phyloP scores from a whole-genome alignment of 768 basidiomycete species.

The Amanita thiersii region DNA sequence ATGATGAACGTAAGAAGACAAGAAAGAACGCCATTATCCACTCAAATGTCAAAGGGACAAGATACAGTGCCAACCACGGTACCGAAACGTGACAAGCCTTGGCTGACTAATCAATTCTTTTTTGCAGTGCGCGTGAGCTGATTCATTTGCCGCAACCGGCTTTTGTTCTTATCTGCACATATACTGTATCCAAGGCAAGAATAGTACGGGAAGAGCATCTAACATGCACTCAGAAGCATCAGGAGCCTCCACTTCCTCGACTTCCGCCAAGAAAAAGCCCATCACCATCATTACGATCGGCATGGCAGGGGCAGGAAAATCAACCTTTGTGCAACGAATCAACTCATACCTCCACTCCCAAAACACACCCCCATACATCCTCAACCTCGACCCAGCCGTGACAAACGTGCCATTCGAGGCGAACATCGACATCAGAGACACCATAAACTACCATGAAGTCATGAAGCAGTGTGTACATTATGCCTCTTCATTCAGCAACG shows the following conservation, averaged over 20 bases:
- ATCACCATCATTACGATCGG: constrained; percentile 86
- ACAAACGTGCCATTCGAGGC: constrained; percentile 86
- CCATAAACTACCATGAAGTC: constrained; percentile 94
- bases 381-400: constrained; percentile 98
- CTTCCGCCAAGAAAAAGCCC: constrained; percentile 45
- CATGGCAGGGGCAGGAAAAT: constrained; percentile 97
- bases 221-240: background rate
- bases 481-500: constrained; percentile 17
- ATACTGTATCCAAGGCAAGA: background rate
- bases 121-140: too few species aligned
- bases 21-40: too few species aligned
- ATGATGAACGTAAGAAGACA: too few species aligned
- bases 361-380: constrained; percentile 78
- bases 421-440: constrained; percentile 98
- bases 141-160: too few species aligned
- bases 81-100: too few species aligned
- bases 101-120: background rate
- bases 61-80: too few species aligned
- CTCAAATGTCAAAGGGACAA: too few species aligned
- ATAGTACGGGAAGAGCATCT: background rate
- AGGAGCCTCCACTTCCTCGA: constrained; percentile 9
- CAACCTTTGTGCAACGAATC: constrained; percentile 92
- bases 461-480: constrained; percentile 92
- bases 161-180: too few species aligned
- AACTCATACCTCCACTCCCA: constrained; percentile 83